phyloP scores from a whole-genome alignment of 805 yeast genomes.

The Pichia manshurica region DNA sequence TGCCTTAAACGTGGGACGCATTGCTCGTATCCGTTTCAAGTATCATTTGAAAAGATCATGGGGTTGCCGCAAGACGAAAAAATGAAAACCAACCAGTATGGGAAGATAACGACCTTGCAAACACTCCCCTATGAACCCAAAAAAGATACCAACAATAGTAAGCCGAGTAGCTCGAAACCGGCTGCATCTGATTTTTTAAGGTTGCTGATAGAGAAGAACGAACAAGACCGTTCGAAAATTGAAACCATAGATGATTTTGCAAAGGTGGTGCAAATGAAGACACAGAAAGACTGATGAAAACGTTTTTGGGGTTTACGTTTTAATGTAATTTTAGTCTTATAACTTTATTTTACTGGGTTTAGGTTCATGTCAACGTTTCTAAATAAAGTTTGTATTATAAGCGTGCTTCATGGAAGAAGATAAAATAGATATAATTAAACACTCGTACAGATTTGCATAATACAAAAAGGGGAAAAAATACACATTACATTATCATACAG shows the following conservation, averaged over 20 bases:
- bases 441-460: not conserved
- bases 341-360: not conserved
- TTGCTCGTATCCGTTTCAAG: conserved; percentile 11
- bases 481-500: not conserved
- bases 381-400: not conserved
- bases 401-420: not conserved
- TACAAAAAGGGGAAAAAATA: not conserved
- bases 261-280: not conserved
- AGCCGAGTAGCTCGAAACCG: too few relatives aligned
- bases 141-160: not conserved
- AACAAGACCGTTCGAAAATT: not conserved
- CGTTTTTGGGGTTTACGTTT: not conserved
- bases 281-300: not conserved
- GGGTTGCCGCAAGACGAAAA: not conserved
- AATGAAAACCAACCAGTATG: not conserved
- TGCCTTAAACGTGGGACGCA: conserved; percentile 11
- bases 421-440: not conserved
- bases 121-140: not conserved
- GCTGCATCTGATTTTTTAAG: conserved; percentile 6
- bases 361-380: not conserved
- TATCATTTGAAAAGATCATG: conserved; percentile 7
- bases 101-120: not conserved
- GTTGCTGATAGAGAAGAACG: not conserved
- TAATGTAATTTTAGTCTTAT: not conserved
- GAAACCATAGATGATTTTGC: conserved; percentile 4